Evolutionary conservation across 176 grass and related monocot species (phyloP), one percentile per base, ranked within the genome.

Genomic region (Cenchrus americanus): DNA sequence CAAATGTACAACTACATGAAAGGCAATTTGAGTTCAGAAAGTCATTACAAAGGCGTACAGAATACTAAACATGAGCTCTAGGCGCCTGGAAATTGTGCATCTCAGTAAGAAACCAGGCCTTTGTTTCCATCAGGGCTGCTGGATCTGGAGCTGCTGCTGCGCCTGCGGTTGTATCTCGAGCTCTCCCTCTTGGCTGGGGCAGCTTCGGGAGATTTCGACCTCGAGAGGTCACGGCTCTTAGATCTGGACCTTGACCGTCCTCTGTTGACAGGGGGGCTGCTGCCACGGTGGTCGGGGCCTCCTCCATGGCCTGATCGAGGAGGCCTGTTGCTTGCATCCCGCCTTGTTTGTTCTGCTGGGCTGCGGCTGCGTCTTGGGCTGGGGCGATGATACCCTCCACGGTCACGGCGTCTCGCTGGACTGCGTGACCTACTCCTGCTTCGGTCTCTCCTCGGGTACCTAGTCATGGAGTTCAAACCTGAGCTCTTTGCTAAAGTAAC

Each of bases 31-130:
- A 53, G 42, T 60, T 76, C 0, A 26, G 11, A n/a, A 50, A 30
- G 47, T 8, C 13, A 59, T 66, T 49, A 80, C 11, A 80, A 23
- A 34, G 46, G 13, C 70, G 75, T 52, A 23, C 37, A 51, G 13
- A 17, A 37, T 51, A 47, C 61, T 43, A 83, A 79, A 79, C 75
- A 51, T 40, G 76, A 52, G 12, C 80, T 75, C 30, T 58, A 49
- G 70, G 49, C 7, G 19, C 37, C 47, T 78, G 57, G 32, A 46
- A 80, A 70, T 44, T 27, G 70, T 6, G 2, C 14, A 27, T 81
- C 80, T 84, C 76, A 89, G 63, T 95, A 95, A 2, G 93, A 90
- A 41, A 95, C 93, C 85, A 95, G 51, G 53, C 93, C 90, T 88
- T 87, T 88, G 51, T 63, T 92, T 27, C 75, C 78, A 18, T 85